Conservation (phyloP, 768 basidiomycete species). For the Dioszegia hungarica region DNA sequence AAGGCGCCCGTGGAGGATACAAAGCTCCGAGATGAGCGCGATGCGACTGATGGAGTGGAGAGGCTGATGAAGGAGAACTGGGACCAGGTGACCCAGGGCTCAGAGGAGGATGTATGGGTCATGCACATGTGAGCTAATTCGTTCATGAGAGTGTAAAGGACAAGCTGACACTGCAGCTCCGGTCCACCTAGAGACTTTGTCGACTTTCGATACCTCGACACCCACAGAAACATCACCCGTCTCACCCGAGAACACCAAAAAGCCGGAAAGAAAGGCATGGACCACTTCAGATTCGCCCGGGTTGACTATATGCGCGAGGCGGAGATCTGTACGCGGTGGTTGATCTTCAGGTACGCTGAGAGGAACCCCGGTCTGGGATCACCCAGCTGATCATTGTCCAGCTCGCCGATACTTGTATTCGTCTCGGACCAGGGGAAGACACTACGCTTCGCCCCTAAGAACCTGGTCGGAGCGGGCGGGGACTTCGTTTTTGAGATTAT, state of each 20-base stretch:
- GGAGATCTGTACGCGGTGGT: conserved; percentile 76
- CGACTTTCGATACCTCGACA: conserved; percentile 65
- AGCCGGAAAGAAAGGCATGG: conserved; percentile 14
- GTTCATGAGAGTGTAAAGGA: not conserved
- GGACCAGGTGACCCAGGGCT: conserved; percentile 50
- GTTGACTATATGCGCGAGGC: conserved; percentile 85
- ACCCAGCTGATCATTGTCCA: conserved; percentile 48
- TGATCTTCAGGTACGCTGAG: conserved; percentile 64
- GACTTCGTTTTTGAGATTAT: conserved; percentile 65
- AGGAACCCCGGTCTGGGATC: not conserved
- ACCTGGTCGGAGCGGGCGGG: conserved; percentile 56
- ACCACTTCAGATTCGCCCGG: conserved; percentile 70
- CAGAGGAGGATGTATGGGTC: conserved; percentile 67
- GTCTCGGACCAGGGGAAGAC: conserved; percentile 66
- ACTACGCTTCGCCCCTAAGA: conserved; percentile 71
- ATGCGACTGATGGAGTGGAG: conserved; percentile 59
- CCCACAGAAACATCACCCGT: conserved; percentile 68
- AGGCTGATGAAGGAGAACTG: conserved; percentile 79
- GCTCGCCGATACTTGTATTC: conserved; percentile 70
- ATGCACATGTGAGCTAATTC: conserved; percentile 65
- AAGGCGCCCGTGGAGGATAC: not conserved
- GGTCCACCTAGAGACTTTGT: conserved; percentile 60
- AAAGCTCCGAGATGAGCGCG: conserved; percentile 41
- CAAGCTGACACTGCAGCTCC: conserved; percentile 53
- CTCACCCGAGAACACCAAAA: conserved; percentile 45